phyloP scores from a whole-genome alignment of 2,329 filamentous ascomycete genomes.

The Sarocladiaceae sp. region DNA sequence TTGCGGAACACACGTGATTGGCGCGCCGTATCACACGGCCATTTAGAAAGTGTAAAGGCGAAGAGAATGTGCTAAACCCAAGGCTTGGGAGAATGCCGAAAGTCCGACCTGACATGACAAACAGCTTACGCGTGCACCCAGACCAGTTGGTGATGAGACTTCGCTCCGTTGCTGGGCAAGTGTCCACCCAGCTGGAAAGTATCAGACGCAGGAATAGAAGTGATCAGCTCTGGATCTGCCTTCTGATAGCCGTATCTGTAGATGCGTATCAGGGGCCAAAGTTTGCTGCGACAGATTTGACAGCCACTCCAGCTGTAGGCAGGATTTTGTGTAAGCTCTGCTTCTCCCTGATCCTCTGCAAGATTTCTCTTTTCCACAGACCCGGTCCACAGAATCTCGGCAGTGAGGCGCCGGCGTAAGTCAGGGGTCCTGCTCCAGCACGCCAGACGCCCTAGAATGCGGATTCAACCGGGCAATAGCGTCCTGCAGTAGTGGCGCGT shows the following conservation, averaged over 20 bases:
- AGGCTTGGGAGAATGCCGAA: neutral
- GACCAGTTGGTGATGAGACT: neutral
- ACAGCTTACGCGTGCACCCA: conserved; percentile 5
- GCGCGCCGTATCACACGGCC: too few species aligned
- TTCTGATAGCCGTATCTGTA: too few species aligned
- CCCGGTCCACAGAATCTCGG: neutral
- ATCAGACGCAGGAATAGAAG: neutral
- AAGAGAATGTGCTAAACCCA: neutral
- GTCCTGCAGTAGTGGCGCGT: neutral
- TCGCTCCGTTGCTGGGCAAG: too few species aligned
- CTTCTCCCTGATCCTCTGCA: neutral
- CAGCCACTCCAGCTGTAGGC: too few species aligned
- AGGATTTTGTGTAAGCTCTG: too few species aligned
- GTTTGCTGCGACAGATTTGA: too few species aligned
- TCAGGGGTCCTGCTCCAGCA: neutral
- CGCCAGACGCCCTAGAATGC: neutral
- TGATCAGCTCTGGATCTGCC: too few species aligned
- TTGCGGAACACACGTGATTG: too few species aligned
- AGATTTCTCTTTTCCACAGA: neutral
- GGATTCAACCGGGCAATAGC: neutral
- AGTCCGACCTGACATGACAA: neutral
- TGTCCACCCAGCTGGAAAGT: neutral
- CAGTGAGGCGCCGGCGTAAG: neutral
- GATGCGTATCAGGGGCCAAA: too few species aligned
- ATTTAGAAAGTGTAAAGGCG: too few species aligned